Conservation (phyloP, 176 grass and related monocot genomes). For the Elaeis guineensis region DNA sequence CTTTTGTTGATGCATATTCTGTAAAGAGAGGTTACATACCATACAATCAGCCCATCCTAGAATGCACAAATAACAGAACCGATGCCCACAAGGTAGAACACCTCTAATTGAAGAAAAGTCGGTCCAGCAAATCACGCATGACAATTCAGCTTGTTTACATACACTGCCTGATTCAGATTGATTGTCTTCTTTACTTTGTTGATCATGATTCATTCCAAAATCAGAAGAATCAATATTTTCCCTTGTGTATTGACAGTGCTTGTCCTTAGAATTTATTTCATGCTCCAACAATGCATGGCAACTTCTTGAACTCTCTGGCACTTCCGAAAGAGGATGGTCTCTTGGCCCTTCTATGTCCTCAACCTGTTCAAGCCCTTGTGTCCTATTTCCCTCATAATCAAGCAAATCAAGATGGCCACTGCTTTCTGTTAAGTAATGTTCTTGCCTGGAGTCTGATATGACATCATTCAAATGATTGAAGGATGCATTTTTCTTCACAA, state of each 20-base stretch:
- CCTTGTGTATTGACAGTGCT: slow-evolving; percentile 22
- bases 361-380: slow-evolving; percentile 7
- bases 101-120: slow-evolving; percentile 72
- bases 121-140: slow-evolving; percentile 93
- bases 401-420: not conserved
- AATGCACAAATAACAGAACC: slow-evolving; percentile 93
- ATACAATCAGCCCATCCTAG: slow-evolving; percentile 61
- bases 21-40: slow-evolving; percentile 30
- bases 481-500: slow-evolving; percentile 25
- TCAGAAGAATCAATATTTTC: slow-evolving; percentile 9
- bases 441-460: not conserved
- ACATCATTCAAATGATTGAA: slow-evolving; percentile 26
- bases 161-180: slow-evolving; percentile 6
- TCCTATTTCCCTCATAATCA: slow-evolving; percentile 23
- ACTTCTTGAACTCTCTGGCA: slow-evolving; percentile 7
- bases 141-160: slow-evolving; percentile 44
- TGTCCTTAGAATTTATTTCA: slow-evolving; percentile 29
- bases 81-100: slow-evolving; percentile 85
- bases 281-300: slow-evolving; percentile 17
- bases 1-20: no score
- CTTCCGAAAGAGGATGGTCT: not conserved
- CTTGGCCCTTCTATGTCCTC: slow-evolving; percentile 16
- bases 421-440: not conserved
- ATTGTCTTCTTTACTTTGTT: slow-evolving; percentile 10
- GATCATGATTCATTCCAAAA: slow-evolving; percentile 21